Conservation (phyloP, 2,329 filamentous ascomycete genomes). For the Penicillium sp. region DNA sequence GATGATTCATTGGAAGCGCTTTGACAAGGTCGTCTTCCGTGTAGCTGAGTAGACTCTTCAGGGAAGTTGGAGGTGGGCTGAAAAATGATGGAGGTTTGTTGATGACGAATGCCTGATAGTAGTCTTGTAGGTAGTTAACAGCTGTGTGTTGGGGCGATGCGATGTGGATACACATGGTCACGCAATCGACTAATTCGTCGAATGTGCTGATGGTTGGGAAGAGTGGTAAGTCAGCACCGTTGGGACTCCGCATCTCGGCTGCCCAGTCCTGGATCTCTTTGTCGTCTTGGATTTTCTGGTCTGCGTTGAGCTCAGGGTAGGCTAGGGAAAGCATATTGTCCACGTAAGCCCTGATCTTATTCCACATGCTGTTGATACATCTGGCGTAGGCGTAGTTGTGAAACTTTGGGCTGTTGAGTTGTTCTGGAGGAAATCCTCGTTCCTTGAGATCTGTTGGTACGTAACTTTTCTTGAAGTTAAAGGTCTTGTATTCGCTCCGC, state of each 20-base stretch:
- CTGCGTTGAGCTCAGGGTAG: not conserved
- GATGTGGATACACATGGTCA: slow-evolving; percentile 14
- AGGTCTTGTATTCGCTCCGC: slow-evolving; percentile 1
- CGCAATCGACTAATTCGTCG: slow-evolving; percentile 5
- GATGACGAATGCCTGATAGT: slow-evolving; percentile 11
- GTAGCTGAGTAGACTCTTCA: slow-evolving; percentile 1
- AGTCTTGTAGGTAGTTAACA: slow-evolving; percentile 13
- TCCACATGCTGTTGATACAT: slow-evolving; percentile 13
- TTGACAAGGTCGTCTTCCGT: slow-evolving; percentile 3
- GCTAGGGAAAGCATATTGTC: slow-evolving; percentile 2
- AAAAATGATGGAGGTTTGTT: slow-evolving; percentile 10
- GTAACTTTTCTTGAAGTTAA: slow-evolving; percentile 8
- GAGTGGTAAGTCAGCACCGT: not conserved
- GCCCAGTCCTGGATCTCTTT: slow-evolving; percentile 7
- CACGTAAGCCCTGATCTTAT: slow-evolving; percentile 8
- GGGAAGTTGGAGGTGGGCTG: not conserved
- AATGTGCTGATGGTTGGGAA: slow-evolving; percentile 5
- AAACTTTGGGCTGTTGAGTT: slow-evolving; percentile 8
- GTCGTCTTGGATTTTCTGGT: not conserved
- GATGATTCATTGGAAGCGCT: slow-evolving; percentile 6
- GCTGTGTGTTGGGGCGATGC: slow-evolving; percentile 12
- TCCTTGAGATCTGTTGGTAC: slow-evolving; percentile 7
- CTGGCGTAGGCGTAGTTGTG: slow-evolving; percentile 12
- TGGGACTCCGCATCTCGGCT: not conserved
- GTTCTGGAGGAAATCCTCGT: slow-evolving; percentile 9